phyloP scores from a whole-genome alignment of 306 rosid species.

The Arachis hypogaea region DNA sequence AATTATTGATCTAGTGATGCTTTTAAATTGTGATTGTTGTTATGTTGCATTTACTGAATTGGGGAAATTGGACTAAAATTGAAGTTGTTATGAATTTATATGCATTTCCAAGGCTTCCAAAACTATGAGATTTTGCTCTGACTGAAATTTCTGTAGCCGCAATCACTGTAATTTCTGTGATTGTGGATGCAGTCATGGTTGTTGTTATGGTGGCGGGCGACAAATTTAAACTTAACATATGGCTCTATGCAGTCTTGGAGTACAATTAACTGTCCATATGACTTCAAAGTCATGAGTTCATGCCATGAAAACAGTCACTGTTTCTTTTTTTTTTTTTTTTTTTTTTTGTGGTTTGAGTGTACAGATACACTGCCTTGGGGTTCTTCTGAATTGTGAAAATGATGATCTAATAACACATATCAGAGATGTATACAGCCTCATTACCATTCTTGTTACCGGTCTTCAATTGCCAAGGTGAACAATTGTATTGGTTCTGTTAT shows the following conservation, averaged over 20 bases:
- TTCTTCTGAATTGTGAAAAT: conserved; percentile 65
- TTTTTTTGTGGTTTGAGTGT: conserved; percentile 23
- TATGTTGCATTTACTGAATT: neutral
- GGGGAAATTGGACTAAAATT: neutral
- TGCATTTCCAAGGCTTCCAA: neutral
- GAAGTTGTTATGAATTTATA: neutral
- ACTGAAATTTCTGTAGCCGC: no score
- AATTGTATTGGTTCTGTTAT: conserved; percentile 11
- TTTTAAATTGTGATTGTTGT: neutral
- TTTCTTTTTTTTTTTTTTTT: no score
- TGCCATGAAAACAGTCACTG: no score
- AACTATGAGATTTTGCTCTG: neutral
- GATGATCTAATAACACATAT: conserved; percentile 57
- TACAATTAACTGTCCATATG: no score
- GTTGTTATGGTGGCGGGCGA: no score
- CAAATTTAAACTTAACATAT: no score
- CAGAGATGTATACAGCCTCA: conserved; percentile 55
- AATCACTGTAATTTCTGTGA: neutral
- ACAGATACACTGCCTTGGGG: conserved; percentile 89
- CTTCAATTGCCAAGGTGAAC: conserved; percentile 87
- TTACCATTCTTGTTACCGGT: conserved; percentile 73
- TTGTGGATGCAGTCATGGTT: neutral
- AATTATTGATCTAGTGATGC: neutral
- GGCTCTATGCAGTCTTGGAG: no score
- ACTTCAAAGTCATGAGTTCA: no score